phyloP scores from a whole-genome alignment of 164 flowering plant genomes.

The Piper longum region DNA sequence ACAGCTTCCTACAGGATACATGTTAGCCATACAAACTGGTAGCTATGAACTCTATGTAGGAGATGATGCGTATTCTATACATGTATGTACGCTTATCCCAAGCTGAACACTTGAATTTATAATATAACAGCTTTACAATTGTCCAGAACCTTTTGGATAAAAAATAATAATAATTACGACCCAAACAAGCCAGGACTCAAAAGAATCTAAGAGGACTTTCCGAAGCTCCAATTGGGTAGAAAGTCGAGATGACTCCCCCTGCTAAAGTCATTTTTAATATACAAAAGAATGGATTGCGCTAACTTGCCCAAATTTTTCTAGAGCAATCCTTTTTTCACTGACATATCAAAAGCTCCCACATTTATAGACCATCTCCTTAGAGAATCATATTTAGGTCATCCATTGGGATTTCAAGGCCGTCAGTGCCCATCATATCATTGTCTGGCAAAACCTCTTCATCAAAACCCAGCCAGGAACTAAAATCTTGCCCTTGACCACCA shows the following conservation, averaged over 20 bases:
- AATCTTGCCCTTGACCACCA: constrained; percentile 30
- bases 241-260: not conserved
- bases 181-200: not conserved
- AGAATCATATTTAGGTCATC: constrained; percentile 55
- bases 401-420: constrained; percentile 49
- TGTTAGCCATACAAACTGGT: too few species aligned
- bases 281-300: constrained; percentile 10
- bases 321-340: constrained; percentile 13
- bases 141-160: too few species aligned
- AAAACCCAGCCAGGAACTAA: constrained; percentile 35
- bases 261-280: not conserved
- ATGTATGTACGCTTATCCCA: too few species aligned
- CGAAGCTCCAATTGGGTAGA: not conserved
- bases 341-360: not conserved
- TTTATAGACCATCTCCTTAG: constrained; percentile 9
- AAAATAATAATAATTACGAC: too few species aligned
- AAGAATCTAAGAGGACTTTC: not conserved
- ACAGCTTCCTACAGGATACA: too few species aligned
- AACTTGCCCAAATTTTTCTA: constrained; percentile 4
- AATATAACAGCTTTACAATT: too few species aligned
- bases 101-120: too few species aligned
- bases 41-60: too few species aligned
- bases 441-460: constrained; percentile 51
- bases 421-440: constrained; percentile 29
- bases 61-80: too few species aligned